phyloP scores from a whole-genome alignment of 257 asterid species.

The Cruciata laevipes region DNA sequence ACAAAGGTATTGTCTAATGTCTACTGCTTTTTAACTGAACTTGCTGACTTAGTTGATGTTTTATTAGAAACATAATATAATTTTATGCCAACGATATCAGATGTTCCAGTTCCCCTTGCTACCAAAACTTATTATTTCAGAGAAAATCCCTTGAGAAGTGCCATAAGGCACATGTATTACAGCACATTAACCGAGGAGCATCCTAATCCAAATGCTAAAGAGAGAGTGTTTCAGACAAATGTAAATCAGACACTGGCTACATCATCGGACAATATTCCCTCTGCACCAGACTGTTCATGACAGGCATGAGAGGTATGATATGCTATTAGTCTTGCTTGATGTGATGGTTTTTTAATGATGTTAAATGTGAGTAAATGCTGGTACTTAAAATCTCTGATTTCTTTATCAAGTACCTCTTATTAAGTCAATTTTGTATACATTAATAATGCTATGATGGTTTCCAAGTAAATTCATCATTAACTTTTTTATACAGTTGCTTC shows the following conservation, averaged over 20 bases:
- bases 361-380: background rate
- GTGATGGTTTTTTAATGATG: background rate
- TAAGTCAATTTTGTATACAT: background rate
- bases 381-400: background rate
- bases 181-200: conserved; percentile 35
- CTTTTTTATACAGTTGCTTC: background rate
- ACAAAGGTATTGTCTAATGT: conserved; percentile 15
- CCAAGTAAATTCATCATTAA: background rate
- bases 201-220: conserved; percentile 27
- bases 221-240: conserved; percentile 34
- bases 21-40: background rate
- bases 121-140: conserved; percentile 77
- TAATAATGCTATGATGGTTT: too few species aligned
- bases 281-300: conserved; percentile 31
- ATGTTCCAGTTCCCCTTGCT: conserved; percentile 81
- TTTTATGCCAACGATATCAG: conserved; percentile 30
- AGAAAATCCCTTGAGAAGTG: conserved; percentile 54
- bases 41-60: background rate
- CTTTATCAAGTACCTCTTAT: background rate
- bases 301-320: conserved; percentile 43
- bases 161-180: conserved; percentile 52
- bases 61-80: background rate
- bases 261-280: conserved; percentile 29
- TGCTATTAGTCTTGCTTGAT: background rate
- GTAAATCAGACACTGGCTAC: conserved; percentile 25